Base-by-base conservation (phyloP, 2,329 filamentous ascomycete species). In the Colletotrichum sp. region DNA sequence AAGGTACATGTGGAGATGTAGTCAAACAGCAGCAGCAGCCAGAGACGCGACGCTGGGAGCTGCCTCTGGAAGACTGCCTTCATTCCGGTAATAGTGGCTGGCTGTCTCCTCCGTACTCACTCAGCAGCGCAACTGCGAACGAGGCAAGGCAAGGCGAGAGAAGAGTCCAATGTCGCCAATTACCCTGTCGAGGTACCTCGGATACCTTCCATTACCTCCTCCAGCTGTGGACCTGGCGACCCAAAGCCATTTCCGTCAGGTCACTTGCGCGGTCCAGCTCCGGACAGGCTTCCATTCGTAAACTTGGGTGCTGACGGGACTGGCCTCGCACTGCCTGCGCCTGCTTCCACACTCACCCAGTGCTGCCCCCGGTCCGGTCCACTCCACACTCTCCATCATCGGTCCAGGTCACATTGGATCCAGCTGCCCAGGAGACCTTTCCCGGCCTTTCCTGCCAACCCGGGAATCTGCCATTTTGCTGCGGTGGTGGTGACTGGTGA, bases 361-460 rank as follows among this genome's bases (percentile, higher is more conserved):
- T 25, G 44, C 44, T 44, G 39, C 44, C 69, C 70, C 72, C 48
- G 57, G 73, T 68, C 70, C 64, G 70, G 22, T 73, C 32, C 57
- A 65, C 73, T 73, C 73, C 73, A 74, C 70, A 73, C 28, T 61
- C 68, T 70, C 59, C 68, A 71, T 71, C 68, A 65, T 71, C 60
- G 36, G 34, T 44, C 61, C 39, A 48, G 39, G 39, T 48, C 39
- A 48, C 39, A 48, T n/a, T 48, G 36, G 36, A 44, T 44, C 36
- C 55, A 59, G 55, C 55, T 59, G 55, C 44, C 44, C 55, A 59
- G 55, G 55, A 39, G 60, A 64, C 30, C 69, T 55, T 52, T 66
- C 69, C 72, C 27, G 59, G 67, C 22, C 34, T 59, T 69, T 44
- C 67, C 57, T 70, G 69, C 65, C 64, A 34, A 16, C 32, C 48